Percentiles rank a stretch among this genome's conserved stretches.
phyloP scores from a whole-genome alignment of 768 basidiomycete genomes.

The Lactarius hatsudake region DNA sequence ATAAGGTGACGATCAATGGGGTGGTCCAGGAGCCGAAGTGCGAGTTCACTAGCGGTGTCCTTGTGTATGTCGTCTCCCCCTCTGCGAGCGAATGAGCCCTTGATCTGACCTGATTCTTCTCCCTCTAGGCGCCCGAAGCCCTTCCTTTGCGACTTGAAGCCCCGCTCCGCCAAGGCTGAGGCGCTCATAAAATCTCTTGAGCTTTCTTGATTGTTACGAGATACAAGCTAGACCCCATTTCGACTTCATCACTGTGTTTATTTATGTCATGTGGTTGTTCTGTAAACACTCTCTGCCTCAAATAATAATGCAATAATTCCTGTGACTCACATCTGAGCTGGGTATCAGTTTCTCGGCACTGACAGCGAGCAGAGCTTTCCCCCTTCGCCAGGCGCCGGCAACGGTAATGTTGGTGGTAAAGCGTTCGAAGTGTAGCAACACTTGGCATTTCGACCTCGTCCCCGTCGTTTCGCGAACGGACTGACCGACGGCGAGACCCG shows the following conservation, averaged over 20 bases:
- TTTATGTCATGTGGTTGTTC: background rate
- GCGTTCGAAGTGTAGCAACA: too few species aligned
- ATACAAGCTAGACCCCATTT: background rate
- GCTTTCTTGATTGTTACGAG: background rate
- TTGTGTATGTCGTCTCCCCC: slow-evolving; percentile 15
- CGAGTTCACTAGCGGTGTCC: slow-evolving; percentile 23
- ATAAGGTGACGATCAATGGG: slow-evolving; percentile 22
- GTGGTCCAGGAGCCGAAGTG: slow-evolving; percentile 25
- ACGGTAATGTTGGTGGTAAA: too few species aligned
- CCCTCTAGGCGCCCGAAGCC: slow-evolving; percentile 28
- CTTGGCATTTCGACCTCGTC: too few species aligned
- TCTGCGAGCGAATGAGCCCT: background rate
- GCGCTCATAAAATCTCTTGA: slow-evolving; percentile 22
- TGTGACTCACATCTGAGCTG: too few species aligned
- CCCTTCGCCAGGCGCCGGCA: too few species aligned
- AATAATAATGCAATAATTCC: too few species aligned
- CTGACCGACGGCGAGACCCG: too few species aligned
- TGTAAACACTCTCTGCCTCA: too few species aligned
- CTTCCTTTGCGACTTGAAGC: slow-evolving; percentile 28
- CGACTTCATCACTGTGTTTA: background rate
- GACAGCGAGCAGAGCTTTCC: too few species aligned
- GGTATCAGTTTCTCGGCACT: too few species aligned
- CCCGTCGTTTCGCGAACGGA: too few species aligned
- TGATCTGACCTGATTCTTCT: background rate
- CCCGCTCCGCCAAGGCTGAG: slow-evolving; percentile 27